Base-by-base conservation (phyloP, 495 filamentous ascomycete genomes). In the Neurospora tetraspora region DNA sequence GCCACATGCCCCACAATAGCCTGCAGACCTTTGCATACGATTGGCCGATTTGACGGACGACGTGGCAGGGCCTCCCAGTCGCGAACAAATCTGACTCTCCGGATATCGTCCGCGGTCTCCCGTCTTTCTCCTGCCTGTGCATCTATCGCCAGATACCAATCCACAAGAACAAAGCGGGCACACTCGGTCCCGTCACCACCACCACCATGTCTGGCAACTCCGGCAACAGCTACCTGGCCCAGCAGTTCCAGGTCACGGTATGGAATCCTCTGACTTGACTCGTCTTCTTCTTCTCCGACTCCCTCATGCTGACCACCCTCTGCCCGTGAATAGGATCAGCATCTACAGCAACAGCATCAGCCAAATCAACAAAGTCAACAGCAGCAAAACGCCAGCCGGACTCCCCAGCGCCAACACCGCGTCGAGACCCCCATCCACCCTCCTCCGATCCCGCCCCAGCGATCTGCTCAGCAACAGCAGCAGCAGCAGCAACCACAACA, bases 341-440 rank as follows among this genome's bases (percentile, higher is more conserved):
- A 45, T 45, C 18, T 20, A 45, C 43, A 53, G 47, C 12, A 61
- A 69, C 18, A 31, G 45, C 43, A 39, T 23, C 27, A 65, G 59
- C 45, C 20, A 34, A 23, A 20, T 16, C 68, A 40, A 39, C 68
- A 12, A 72, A 31, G 31, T n/a, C 72, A 39, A 39, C 68, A 68
- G 31, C 40, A 69, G 37, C 71, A 65, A 68, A 37, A 69, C 45
- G 53, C 43, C 34, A 39, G 20, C 27, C 23, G 34, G 6, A 70
- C 34, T 12, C 40, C 73, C 38, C 72, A 36, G 39, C 69, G 40
- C 31, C 72, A 37, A 18, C 40, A 31, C 36, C 73, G 69, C 36
- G 37, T 61, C 71, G 75, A 78, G 68, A 77, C 73, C 5, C 73
- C 77, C 36, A 73, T 77, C 71, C 73, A 36, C 20, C 76, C 73